Percentiles rank a stretch among this genome's conserved stretches.
These are phyloP conservation scores for Suhomyces vadensis DNA, from an alignment of 805 yeast genomes.

Conservation along the genomic window DNA sequence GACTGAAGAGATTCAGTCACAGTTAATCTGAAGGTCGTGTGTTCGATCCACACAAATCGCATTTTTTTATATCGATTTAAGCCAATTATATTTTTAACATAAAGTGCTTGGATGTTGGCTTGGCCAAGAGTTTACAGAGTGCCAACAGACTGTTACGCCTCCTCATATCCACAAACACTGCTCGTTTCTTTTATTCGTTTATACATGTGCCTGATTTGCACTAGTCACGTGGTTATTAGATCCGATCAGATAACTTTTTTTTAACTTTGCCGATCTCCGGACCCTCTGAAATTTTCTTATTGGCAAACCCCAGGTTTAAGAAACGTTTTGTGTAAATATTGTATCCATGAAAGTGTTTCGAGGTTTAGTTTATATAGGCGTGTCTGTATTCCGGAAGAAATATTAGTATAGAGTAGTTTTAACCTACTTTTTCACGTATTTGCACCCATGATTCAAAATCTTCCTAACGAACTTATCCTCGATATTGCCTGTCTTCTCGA, in stretches of 20 bases:
- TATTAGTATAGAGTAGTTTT: not conserved
- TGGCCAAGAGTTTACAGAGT: not conserved
- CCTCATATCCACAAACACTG: not conserved
- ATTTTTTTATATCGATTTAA: slow-evolving; percentile 29
- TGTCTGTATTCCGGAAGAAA: not conserved
- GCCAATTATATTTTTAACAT: not conserved
- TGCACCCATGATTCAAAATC: slow-evolving; percentile 4
- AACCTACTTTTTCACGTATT: not conserved
- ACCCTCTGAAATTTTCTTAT: slow-evolving; percentile 3
- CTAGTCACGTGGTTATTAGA: slow-evolving; percentile 4
- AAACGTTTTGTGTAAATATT: not conserved
- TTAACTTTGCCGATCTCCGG: slow-evolving; percentile 10
- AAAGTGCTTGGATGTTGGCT: not conserved
- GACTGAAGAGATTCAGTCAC: slow-evolving; percentile 34
- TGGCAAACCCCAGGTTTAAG: slow-evolving; percentile 4
- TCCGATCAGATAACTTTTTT: slow-evolving; percentile 15
- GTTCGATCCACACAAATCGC: slow-evolving; percentile 84
- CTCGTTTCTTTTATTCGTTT: not conserved
- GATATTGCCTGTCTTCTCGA: slow-evolving; percentile 10
- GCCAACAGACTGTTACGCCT: not conserved
- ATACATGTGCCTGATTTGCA: not conserved
- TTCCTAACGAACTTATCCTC: slow-evolving; percentile 13
- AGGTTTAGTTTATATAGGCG: too few species aligned
- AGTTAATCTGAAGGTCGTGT: slow-evolving; percentile 78
- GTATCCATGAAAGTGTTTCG: not conserved